Evolutionary conservation across 176 grass and related monocot species (phyloP), one percentile per base, ranked within the genome.

Genomic region (Stipa capillata): DNA sequence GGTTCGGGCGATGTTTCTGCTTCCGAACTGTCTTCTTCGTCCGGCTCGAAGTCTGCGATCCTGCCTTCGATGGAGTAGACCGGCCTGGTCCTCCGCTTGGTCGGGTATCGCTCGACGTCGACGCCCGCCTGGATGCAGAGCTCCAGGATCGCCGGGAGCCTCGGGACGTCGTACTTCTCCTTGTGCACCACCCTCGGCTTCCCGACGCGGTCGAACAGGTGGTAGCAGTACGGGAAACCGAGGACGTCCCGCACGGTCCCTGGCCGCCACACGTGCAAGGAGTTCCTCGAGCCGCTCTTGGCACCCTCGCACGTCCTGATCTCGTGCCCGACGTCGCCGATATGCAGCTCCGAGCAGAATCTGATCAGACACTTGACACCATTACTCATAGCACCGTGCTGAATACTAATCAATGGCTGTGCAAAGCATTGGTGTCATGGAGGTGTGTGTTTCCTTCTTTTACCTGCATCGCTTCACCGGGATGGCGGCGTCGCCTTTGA

Each of bases 61-160:
- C 87, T 81, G 14, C 93, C 90, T 21, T 91, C 87, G 44, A 96
- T 83, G 62, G 84, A 92, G 74, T 92, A 96, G 2, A 96, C 89
- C 1, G 82, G 87, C 42, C 73, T 82, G 0, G 76, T 81, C 24
- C 93, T 84, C 83, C 87, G 79, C 77, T 85, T 96, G 49, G 90
- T 81, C 36, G 85, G 87, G 69, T 88, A 92, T 14, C 59, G 65
- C 36, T 79, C 74, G 9, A 96, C 66, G 58, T 96, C 69, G 7
- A 92, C 78, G 21, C 90, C 82, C 0, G 87, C 93, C 81, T 90
- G 90, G 69, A 92, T 87, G 73, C 85, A 96, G 29, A 96, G 90
- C 82, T 96, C 93, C 34, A 96, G 62, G 9, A 92, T 74, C 17
- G 87, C 85, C 1, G 79, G 87, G 29, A 96, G 84, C 74, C 87